Conservation (phyloP, 2,329 filamentous ascomycete genomes). For the Cladosporium oxysporum region DNA sequence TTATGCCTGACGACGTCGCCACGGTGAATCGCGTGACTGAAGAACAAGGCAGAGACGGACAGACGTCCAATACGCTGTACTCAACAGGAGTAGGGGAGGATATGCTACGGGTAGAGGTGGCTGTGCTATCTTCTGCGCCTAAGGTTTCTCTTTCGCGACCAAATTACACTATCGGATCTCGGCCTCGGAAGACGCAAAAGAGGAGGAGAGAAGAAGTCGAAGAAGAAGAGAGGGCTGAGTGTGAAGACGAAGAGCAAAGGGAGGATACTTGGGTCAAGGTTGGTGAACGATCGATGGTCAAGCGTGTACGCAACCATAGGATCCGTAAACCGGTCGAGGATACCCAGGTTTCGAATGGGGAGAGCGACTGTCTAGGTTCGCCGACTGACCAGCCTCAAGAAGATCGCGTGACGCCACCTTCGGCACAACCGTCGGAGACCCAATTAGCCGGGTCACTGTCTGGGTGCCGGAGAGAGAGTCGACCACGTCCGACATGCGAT, state of each 20-base stretch:
- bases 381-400: background rate
- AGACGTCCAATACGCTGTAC: too few relatives aligned
- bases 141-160: too few relatives aligned
- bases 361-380: background rate
- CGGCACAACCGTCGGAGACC: background rate
- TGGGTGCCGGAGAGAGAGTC: background rate
- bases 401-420: background rate
- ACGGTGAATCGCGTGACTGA: too few relatives aligned
- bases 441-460: background rate
- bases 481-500: background rate
- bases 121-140: too few relatives aligned
- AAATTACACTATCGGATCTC: background rate
- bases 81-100: too few relatives aligned
- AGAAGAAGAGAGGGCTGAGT: background rate
- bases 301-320: background rate
- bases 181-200: background rate
- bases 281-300: conserved; percentile 1
- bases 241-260: background rate
- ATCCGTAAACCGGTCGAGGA: background rate
- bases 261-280: background rate
- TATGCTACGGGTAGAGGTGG: too few relatives aligned
- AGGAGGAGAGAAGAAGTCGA: background rate
- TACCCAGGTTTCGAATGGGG: background rate
- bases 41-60: too few relatives aligned
- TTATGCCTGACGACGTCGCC: too few relatives aligned